A percentile compares a stretch with the other conserved stretches of the same genome.
Evolutionary conservation across 23 red algal species (phyloP).

Genomic region (Agarophyton chilense): DNA sequence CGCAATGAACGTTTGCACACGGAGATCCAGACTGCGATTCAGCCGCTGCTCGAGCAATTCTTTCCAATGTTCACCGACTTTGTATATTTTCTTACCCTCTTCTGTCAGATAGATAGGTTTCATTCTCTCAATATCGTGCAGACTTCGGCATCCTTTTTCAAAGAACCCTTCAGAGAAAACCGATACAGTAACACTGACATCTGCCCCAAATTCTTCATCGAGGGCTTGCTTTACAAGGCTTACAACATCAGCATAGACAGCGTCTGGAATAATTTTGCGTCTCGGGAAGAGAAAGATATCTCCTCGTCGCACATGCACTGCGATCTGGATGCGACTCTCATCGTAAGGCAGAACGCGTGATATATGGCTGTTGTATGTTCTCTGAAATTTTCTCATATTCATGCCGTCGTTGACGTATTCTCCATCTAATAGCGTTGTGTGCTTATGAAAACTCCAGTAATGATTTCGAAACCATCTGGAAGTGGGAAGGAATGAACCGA

Average conservation of each 20-base stretch:
- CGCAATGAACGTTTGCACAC: conserved; percentile 14
- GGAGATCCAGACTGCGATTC: background rate
- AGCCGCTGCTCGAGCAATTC: background rate
- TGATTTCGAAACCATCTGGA: conserved; percentile 17
- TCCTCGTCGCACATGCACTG: conserved; percentile 45
- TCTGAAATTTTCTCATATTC: background rate
- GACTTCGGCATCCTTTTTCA: too few species aligned
- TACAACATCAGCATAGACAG: conserved; percentile 7
- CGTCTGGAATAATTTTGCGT: background rate
- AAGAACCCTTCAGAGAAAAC: conserved; percentile 24
- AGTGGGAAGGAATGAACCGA: background rate
- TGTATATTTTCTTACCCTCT: background rate
- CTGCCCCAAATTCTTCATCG: background rate
- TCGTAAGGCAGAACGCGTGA: conserved; percentile 1
- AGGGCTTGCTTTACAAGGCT: background rate
- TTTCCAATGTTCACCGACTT: conserved; percentile 11
- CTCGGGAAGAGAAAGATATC: conserved; percentile 32
- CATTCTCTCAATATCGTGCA: background rate
- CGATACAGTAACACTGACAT: background rate
- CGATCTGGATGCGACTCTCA: background rate
- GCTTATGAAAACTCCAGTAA: conserved; percentile 24
- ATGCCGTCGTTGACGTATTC: background rate
- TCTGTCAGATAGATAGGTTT: background rate
- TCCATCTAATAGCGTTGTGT: background rate
- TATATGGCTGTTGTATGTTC: background rate